A percentile compares a stretch with the other conserved stretches of the same genome.
Conservation (phyloP, 306 rosid genomes). For the Dryas drummondii region DNA sequence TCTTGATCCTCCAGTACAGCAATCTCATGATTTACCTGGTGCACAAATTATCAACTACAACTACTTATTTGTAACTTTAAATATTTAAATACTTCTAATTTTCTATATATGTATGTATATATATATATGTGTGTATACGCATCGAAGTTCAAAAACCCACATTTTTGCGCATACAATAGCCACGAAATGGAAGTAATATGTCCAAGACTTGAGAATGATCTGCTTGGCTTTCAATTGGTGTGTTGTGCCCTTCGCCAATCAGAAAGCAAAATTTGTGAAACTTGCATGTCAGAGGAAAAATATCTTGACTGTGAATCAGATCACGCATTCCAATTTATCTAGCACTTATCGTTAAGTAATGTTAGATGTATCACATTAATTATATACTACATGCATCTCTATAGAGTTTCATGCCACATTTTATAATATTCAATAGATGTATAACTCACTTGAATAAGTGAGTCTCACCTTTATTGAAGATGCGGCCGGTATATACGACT, state of each 20-base stretch:
- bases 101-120: background rate
- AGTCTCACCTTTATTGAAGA: no score
- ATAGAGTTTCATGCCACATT: no score
- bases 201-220: slow-evolving; percentile 6
- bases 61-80: background rate
- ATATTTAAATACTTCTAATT: background rate
- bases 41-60: background rate
- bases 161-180: slow-evolving; percentile 32
- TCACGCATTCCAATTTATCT: no score
- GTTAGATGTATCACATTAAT: no score
- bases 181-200: slow-evolving; percentile 31
- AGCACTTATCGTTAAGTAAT: no score
- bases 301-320: no score
- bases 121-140: background rate
- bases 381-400: no score
- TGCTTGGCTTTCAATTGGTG: slow-evolving; percentile 8
- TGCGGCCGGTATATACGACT: no score
- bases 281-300: background rate
- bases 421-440: no score
- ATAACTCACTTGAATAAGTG: no score
- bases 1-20: slow-evolving; percentile 32
- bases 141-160: slow-evolving; percentile 10
- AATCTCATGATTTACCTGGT: slow-evolving; percentile 39
- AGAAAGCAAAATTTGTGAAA: background rate
- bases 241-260: background rate